Percentiles rank a stretch among this genome's conserved stretches.
Evolutionary conservation across 2,329 filamentous ascomycete species (phyloP).

Genomic region (Aspergillus bombycis): DNA sequence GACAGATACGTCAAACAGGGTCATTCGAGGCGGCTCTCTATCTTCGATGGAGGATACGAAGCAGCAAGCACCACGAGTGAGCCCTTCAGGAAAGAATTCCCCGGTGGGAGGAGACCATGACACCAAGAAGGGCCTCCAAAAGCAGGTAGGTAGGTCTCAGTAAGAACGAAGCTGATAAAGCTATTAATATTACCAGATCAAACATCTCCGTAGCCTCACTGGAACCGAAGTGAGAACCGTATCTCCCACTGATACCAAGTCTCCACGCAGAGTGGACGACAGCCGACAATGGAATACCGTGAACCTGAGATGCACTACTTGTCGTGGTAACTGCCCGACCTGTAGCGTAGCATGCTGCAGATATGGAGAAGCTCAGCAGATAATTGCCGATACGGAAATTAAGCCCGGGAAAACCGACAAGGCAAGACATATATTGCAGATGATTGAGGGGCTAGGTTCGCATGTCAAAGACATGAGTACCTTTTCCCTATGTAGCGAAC

Average conservation of each 20-base stretch:
- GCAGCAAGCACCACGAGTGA: neutral
- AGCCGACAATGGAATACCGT: conserved; percentile 32
- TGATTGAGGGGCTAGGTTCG: conserved; percentile 27
- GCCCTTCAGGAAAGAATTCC: neutral
- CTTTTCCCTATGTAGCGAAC: conserved; percentile 36
- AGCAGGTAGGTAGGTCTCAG: conserved; percentile 14
- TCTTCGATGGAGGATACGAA: neutral
- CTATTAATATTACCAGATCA: conserved; percentile 4
- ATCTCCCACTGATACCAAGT: neutral
- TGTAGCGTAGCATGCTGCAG: conserved; percentile 38
- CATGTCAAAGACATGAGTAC: conserved; percentile 34
- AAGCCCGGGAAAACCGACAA: conserved; percentile 18
- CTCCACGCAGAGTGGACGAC: conserved; percentile 15
- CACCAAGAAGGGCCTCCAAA: conserved; percentile 5
- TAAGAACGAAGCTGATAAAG: neutral
- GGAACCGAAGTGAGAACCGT: conserved; percentile 13
- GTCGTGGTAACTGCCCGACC: conserved; percentile 30
- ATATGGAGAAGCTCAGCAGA: conserved; percentile 22
- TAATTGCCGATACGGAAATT: conserved; percentile 16
- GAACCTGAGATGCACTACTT: conserved; percentile 37
- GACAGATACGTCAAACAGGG: neutral
- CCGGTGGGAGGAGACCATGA: neutral
- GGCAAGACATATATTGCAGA: conserved; percentile 21
- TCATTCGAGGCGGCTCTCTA: neutral
- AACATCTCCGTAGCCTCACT: conserved; percentile 21